Evolutionary conservation across 148 eudicot species (phyloP).

Genomic region (Fagopyrum tataricum): DNA sequence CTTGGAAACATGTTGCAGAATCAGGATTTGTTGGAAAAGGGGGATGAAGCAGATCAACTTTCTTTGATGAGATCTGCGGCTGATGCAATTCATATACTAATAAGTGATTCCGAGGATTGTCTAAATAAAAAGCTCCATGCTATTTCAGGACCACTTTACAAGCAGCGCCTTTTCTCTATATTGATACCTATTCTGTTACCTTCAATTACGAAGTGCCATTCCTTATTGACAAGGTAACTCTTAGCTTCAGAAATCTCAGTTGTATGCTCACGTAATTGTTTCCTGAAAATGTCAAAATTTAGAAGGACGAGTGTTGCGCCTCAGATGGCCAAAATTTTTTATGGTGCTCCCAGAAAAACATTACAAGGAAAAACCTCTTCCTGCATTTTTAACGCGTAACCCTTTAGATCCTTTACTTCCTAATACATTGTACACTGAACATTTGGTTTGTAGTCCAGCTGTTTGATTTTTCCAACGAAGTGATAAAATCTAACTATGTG

Average conservation of each 20-base stretch:
- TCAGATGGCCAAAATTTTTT: not conserved
- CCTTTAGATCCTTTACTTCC: not conserved
- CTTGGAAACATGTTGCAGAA: slow-evolving; percentile 20
- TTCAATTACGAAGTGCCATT: slow-evolving; percentile 32
- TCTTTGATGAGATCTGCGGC: slow-evolving; percentile 53
- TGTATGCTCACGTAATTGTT: not conserved
- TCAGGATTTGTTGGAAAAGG: slow-evolving; percentile 18
- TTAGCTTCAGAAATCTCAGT: not conserved
- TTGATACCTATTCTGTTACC: slow-evolving; percentile 60
- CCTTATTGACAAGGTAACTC: slow-evolving; percentile 45
- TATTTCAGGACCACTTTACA: slow-evolving; percentile 73
- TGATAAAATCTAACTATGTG: not conserved
- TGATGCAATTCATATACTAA: slow-evolving; percentile 75
- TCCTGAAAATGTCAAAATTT: not conserved
- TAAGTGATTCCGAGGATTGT: slow-evolving; percentile 85
- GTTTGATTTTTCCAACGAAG: not conserved
- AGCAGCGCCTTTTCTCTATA: slow-evolving; percentile 79
- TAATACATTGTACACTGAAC: not conserved
- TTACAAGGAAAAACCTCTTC: not conserved
- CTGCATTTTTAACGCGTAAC: not conserved
- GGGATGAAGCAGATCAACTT: slow-evolving; percentile 22
- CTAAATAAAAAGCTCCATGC: slow-evolving; percentile 73
- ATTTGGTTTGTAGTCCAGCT: not conserved
- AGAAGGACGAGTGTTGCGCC: not conserved
- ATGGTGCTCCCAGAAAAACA: not conserved